These are phyloP conservation scores for Lipomyces starkeyi DNA, from an alignment of 805 yeast genomes.

Conservation along the genomic window DNA sequence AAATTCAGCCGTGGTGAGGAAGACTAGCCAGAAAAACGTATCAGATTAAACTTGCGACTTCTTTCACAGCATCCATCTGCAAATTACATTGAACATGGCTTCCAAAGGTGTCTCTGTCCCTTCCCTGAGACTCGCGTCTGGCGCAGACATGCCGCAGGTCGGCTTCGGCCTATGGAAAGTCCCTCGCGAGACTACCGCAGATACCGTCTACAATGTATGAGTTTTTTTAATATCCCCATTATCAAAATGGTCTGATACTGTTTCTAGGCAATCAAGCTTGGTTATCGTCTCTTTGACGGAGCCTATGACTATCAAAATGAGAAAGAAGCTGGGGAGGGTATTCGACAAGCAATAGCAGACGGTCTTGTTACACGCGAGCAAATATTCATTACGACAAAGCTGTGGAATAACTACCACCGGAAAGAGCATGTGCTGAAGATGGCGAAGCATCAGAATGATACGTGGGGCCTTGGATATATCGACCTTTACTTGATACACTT, in stretches of 20 bases:
- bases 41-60: too few species aligned
- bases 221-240: too few species aligned
- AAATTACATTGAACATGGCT: too few species aligned
- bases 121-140: too few species aligned
- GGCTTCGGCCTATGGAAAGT: conserved; percentile 88
- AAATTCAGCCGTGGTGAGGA: too few species aligned
- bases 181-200: conserved; percentile 65
- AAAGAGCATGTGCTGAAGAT: conserved; percentile 65
- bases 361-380: conserved; percentile 77
- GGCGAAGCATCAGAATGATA: conserved; percentile 65
- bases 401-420: conserved; percentile 82
- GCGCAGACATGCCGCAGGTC: conserved; percentile 78
- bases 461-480: conserved; percentile 74
- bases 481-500: conserved; percentile 86
- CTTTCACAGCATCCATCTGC: too few species aligned
- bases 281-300: conserved; percentile 76
- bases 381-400: conserved; percentile 75
- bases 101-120: too few species aligned
- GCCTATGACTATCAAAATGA: conserved; percentile 75
- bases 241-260: too few species aligned
- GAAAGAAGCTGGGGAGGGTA: conserved; percentile 68
- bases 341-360: conserved; percentile 65
- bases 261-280: conserved; percentile 85
- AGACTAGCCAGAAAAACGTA: too few species aligned
- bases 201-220: conserved; percentile 73